phyloP scores from a whole-genome alignment of 441 rosid species.

The Adansonia madagascariensis region DNA sequence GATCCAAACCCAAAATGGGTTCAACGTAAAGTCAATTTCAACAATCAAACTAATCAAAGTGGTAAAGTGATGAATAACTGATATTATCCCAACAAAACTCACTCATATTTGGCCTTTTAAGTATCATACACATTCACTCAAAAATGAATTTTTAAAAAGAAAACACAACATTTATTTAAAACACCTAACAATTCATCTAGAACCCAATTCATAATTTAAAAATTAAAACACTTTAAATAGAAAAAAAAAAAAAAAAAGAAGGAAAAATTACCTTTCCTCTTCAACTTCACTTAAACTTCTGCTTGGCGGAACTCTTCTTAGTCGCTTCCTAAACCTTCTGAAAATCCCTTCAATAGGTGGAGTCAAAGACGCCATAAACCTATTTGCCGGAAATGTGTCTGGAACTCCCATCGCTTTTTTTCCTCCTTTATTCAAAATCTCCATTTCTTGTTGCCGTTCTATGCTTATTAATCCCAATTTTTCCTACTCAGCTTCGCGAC shows the following conservation, averaged over 20 bases:
- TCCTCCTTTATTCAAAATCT: constrained; percentile 73
- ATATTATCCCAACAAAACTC: neutral
- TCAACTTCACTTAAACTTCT: constrained; percentile 66
- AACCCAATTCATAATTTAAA: neutral
- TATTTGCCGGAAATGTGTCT: constrained; percentile 65
- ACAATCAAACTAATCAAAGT: too few relatives aligned
- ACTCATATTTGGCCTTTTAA: neutral
- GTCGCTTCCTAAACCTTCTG: constrained; percentile 82
- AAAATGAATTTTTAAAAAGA: neutral
- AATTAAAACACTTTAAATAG: too few relatives aligned
- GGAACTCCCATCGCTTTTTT: constrained; percentile 62
- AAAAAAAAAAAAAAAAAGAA: too few relatives aligned
- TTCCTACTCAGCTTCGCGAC: constrained; percentile 72
- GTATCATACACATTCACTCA: neutral
- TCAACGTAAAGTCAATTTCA: too few relatives aligned
- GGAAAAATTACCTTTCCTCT: constrained; percentile 29
- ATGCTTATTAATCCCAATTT: constrained; percentile 76
- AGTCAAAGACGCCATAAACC: constrained; percentile 81
- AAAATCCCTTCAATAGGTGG: constrained; percentile 87
- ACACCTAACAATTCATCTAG: neutral
- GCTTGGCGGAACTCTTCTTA: constrained; percentile 58
- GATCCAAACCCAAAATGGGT: too few relatives aligned
- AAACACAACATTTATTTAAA: neutral
- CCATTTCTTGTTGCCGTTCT: constrained; percentile 67
- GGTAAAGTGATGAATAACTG: neutral